Base-by-base conservation (phyloP, 2,329 filamentous ascomycete species). In the Fusarium sp. region DNA sequence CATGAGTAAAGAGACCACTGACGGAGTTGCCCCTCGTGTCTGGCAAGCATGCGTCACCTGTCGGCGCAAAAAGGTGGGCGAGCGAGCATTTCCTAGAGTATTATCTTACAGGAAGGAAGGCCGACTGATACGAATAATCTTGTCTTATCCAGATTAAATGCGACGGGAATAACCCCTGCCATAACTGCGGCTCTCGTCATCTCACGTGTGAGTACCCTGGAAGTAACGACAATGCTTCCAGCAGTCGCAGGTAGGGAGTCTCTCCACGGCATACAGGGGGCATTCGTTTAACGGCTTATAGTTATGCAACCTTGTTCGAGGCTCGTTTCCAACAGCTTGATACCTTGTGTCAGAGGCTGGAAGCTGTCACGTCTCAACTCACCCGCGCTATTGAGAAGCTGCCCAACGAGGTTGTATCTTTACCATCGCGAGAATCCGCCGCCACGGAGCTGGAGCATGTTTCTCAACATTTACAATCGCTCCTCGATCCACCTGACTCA, bases 211-310 rank as follows among this genome's bases (percentile, higher is more conserved):
- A 67, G 33, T 67, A 64, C 53, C 65, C 65, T 12, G 65, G 65
- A 5, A 67, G 65, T 11, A 67, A 67, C 24, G 65, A 67, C 20
- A 67, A 67, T 63, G 65, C 65, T 24, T 64, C 65, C 40, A 64
- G 33, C 44, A 67, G 65, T 24, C 65, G 61, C 20, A 64, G 64
- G 61, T 57, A 64, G 22, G 40, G n/a, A 20, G 9, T 31, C 6
- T 3, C 10, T 9, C 38, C 38, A 17, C 38, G n/a, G n/a, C n/a
- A n/a, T n/a, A n/a, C n/a, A n/a, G 22, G 16, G 14, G 17, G 10
- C 9, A 11, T 8, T 55, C 24, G 20, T 20, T 29, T 55, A 20
- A 55, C 5, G 6, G 5, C n/a, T 5, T n/a, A 20, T 55, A 55
- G 51, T 5, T 55, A 55, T 17, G 51, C 51, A 22, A 55, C 29